Evolutionary conservation across 495 filamentous ascomycete genomes (phyloP).

Genomic region (Hypomontagnella submonticulosa): DNA sequence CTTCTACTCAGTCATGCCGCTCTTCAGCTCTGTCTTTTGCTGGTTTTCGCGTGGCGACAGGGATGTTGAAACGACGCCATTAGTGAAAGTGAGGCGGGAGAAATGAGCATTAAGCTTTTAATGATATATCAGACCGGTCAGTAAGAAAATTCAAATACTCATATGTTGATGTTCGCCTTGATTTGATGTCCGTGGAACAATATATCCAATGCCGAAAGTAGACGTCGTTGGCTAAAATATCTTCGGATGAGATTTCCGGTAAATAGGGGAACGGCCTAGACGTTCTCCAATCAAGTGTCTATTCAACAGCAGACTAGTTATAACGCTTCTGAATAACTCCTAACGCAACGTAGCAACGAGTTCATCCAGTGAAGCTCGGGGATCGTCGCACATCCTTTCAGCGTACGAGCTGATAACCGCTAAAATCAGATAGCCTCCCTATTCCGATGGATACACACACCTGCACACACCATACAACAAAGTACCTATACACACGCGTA

Average conservation of each 20-base stretch:
- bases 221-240: constrained; percentile 7
- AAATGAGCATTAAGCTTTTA: constrained; percentile 23
- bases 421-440: constrained; percentile 2
- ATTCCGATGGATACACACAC: constrained; percentile 8
- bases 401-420: constrained; percentile 10
- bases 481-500: constrained; percentile 3
- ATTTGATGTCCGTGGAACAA: neutral
- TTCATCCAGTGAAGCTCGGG: constrained; percentile 19
- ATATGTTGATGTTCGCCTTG: constrained; percentile 15
- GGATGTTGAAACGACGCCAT: constrained; percentile 44
- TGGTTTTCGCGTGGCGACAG: constrained; percentile 34
- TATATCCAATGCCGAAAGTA: neutral
- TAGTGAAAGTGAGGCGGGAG: constrained; percentile 39
- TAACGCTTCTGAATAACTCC: constrained; percentile 14
- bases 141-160: neutral
- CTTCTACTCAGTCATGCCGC: constrained; percentile 8
- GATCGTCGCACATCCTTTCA: constrained; percentile 15
- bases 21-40: constrained; percentile 16
- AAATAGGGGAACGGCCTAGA: constrained; percentile 8
- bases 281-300: constrained; percentile 23
- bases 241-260: neutral
- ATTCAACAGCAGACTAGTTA: constrained; percentile 20
- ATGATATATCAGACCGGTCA: constrained; percentile 5
- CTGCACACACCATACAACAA: constrained; percentile 10
- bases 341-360: constrained; percentile 2